Conservation (phyloP, 2,329 filamentous ascomycete species). For the Domatiomyces catenatus region DNA sequence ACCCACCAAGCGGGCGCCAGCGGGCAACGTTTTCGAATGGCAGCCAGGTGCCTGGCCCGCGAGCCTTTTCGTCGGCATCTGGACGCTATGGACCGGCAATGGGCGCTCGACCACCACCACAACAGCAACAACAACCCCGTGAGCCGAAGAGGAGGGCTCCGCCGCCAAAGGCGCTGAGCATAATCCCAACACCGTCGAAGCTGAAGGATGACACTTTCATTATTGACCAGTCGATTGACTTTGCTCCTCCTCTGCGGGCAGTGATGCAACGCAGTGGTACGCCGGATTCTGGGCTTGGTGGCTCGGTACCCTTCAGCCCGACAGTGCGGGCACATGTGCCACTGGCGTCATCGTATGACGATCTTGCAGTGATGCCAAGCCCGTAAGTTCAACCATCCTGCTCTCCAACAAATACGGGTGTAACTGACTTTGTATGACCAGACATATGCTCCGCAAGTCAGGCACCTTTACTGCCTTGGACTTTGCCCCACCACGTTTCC, state of each 20-base stretch:
- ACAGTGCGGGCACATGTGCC: conserved; percentile 60
- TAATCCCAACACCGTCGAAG: conserved; percentile 72
- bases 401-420: neutral
- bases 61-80: conserved; percentile 51
- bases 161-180: conserved; percentile 57
- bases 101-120: conserved; percentile 22
- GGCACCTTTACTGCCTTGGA: conserved; percentile 34
- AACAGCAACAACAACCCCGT: conserved; percentile 33
- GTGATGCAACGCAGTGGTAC: conserved; percentile 54
- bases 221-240: conserved; percentile 51
- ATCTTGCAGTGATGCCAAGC: conserved; percentile 71
- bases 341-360: conserved; percentile 69
- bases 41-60: conserved; percentile 38
- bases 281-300: conserved; percentile 45
- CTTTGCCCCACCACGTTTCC: conserved; percentile 36
- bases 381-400: conserved; percentile 48
- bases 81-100: conserved; percentile 26
- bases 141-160: conserved; percentile 41
- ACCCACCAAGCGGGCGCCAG: conserved; percentile 17
- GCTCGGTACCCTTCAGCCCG: conserved; percentile 52
- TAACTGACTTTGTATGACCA: conserved; percentile 18
- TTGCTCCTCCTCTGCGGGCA: conserved; percentile 60
- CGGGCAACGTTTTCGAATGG: conserved; percentile 15
- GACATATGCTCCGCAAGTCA: conserved; percentile 34
- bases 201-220: conserved; percentile 69